Evolutionary conservation across 2,329 filamentous ascomycete species (phyloP).

Genomic region (Scedosporium aurantiacum): DNA sequence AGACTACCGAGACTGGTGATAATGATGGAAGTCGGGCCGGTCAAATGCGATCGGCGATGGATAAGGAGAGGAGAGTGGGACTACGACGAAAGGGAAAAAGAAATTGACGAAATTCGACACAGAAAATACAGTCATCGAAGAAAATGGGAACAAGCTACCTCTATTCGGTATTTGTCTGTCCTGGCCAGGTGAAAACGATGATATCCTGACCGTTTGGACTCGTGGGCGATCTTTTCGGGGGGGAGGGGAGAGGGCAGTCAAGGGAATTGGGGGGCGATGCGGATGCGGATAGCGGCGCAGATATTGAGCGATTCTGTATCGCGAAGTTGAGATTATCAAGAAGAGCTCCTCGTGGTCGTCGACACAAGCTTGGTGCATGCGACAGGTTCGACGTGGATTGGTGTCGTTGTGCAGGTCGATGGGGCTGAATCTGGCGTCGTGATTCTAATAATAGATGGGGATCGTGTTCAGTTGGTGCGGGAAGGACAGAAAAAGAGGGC

Average conservation of each 20-base stretch:
- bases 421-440: slow-evolving; percentile 40
- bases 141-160: slow-evolving; percentile 3
- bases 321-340: background rate
- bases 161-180: background rate
- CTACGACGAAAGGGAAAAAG: background rate
- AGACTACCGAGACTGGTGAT: background rate
- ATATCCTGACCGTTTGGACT: background rate
- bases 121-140: background rate
- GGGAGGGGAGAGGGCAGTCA: background rate
- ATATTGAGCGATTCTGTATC: slow-evolving; percentile 1
- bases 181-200: background rate
- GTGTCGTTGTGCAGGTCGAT: slow-evolving; percentile 12
- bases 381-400: slow-evolving; percentile 9
- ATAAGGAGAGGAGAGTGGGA: background rate
- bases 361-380: background rate
- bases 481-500: slow-evolving; percentile 14
- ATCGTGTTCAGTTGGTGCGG: slow-evolving; percentile 28
- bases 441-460: slow-evolving; percentile 40
- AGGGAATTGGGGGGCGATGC: background rate
- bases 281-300: background rate
- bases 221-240: background rate
- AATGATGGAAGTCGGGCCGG: background rate
- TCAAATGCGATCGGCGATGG: background rate
- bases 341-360: background rate
- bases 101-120: too few relatives aligned